These are phyloP conservation scores for Apostasia shenzhenica DNA, from an alignment of 106 monocot genomes.

Conservation along the genomic window DNA sequence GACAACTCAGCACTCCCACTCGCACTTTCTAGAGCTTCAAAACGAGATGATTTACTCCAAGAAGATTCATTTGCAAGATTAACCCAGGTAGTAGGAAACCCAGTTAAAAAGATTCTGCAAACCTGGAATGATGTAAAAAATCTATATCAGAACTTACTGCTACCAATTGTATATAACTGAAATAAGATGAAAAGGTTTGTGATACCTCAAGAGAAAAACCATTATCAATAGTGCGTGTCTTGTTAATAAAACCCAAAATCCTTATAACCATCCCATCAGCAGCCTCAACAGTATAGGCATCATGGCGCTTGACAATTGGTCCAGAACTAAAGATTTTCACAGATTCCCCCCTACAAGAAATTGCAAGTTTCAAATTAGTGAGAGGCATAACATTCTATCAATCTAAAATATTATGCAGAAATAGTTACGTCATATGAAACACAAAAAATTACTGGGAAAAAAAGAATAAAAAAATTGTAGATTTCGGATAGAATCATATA, in stretches of 20 bases:
- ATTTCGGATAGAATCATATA: no score
- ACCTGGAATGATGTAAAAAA: neutral
- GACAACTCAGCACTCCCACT: neutral
- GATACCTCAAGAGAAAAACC: conserved; percentile 8
- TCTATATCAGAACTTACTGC: no score
- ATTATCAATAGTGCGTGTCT: conserved; percentile 9
- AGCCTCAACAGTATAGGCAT: conserved; percentile 9
- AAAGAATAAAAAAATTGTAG: no score
- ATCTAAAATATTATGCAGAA: neutral
- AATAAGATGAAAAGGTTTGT: neutral
- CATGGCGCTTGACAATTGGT: conserved; percentile 7
- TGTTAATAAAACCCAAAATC: conserved; percentile 10
- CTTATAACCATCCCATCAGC: conserved; percentile 11
- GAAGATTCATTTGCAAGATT: neutral
- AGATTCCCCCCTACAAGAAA: conserved; percentile 1
- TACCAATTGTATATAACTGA: neutral
- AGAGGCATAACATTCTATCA: neutral
- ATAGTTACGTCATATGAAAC: neutral
- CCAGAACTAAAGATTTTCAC: conserved; percentile 11
- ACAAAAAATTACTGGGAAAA: no score
- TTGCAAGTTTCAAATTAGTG: neutral
- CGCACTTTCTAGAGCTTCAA: neutral
- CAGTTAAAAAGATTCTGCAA: conserved; percentile 5
- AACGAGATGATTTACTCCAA: neutral
- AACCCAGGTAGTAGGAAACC: conserved; percentile 7